These are phyloP conservation scores for Teratosphaeria gauchensis DNA, from an alignment of 2,329 filamentous ascomycete species.

Conservation along the genomic window DNA sequence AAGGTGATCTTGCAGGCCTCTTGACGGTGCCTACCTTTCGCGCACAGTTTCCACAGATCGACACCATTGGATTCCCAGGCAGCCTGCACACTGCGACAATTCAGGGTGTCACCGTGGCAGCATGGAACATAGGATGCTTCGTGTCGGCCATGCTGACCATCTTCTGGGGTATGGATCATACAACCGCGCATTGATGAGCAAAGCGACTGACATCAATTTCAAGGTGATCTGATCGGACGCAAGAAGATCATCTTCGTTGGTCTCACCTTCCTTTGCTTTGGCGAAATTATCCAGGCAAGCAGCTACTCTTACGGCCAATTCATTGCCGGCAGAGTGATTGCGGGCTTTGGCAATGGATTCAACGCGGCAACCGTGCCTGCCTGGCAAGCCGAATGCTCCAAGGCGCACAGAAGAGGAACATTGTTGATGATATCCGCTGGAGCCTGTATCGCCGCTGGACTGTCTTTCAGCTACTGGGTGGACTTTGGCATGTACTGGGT, in stretches of 20 bases:
- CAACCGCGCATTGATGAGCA: neutral
- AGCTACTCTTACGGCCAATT: conserved; percentile 25
- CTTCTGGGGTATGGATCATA: conserved; percentile 42
- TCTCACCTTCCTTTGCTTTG: neutral
- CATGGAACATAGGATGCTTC: conserved; percentile 34
- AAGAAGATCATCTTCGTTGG: neutral
- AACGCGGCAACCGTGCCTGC: conserved; percentile 42
- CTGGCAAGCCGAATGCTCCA: conserved; percentile 41
- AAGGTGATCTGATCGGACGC: neutral
- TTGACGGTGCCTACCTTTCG: conserved; percentile 32
- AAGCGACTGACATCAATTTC: conserved; percentile 17
- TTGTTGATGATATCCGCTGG: conserved; percentile 40
- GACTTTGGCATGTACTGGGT: conserved; percentile 29
- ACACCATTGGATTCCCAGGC: conserved; percentile 9
- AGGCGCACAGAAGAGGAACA: conserved; percentile 39
- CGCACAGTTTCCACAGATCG: conserved; percentile 32
- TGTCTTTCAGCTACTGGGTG: conserved; percentile 40
- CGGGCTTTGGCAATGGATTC: conserved; percentile 38
- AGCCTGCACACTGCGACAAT: conserved; percentile 28
- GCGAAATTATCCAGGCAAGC: neutral
- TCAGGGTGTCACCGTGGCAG: conserved; percentile 34
- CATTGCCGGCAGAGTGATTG: conserved; percentile 41
- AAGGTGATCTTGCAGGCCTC: conserved; percentile 36
- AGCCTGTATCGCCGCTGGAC: conserved; percentile 36
- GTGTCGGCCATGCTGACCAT: conserved; percentile 32